Evolutionary conservation across 2,329 filamentous ascomycete species (phyloP), one percentile per base, ranked within the genome.

Genomic region (Xylariales sp.): DNA sequence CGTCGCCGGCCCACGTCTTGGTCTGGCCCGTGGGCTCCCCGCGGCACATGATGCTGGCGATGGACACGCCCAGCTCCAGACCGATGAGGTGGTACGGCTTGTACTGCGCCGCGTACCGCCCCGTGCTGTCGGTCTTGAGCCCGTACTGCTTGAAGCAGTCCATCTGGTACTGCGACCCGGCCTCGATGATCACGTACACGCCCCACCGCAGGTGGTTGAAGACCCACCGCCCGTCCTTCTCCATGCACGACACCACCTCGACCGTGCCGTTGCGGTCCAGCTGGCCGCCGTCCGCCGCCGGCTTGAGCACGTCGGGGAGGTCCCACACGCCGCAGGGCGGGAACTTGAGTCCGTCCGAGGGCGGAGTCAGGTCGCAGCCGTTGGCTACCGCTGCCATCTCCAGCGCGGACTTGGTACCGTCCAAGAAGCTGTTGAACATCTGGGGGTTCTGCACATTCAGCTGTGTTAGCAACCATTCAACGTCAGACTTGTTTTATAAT

Each of bases 331-430:
- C 62, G 38, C 66, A 68, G 4, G 67, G 65, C 7, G 67, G 65
- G 40, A 70, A 70, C 10, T 57, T 49, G 5, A 70, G 52, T 8
- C 66, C 66, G 23, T 60, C 47, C 5, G 55, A 54, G 0, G 65
- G 66, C 11, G 65, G 62, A 7, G 48, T 57, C 16, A 70, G 51
- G 41, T 62, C 59, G 44, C 65, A 69, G 12, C 62, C 63, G 38
- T 70, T 70, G 5, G 67, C 60, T 1, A 70, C 66, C 11, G 67
- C 67, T 5, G 66, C 64, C 67, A 70, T 70, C 47, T 70, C 66
- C 5, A 70, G 49, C 1, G 65, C 64, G 2, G 59, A 64, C 46
- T 70, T 70, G 6, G 67, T 70, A n/a, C 67, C 67, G 40, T 70
- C 65, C 3, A 70, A 52, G 52, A 69, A 70, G 0, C 61, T 66